Percentiles rank a stretch among this genome's conserved stretches.
phyloP scores from a whole-genome alignment of 1,139 yeast species.

The Blastobotrys capitulatus region DNA sequence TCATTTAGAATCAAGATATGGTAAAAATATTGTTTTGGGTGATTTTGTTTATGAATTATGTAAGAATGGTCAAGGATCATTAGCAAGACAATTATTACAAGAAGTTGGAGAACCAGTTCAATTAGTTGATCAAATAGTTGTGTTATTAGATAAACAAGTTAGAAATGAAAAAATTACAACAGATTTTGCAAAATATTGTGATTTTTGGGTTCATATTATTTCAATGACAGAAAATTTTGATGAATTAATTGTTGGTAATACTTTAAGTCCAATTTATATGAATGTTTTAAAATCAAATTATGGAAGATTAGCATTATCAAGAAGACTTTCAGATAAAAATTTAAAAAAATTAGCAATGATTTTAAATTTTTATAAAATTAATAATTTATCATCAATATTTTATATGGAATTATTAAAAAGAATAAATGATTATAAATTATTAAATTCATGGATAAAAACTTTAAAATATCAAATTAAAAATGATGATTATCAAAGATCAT shows the following conservation, averaged over 20 bases:
- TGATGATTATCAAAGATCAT: not conserved
- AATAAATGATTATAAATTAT: not conserved
- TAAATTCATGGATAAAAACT: constrained; percentile 2
- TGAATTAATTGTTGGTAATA: not conserved
- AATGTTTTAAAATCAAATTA: not conserved
- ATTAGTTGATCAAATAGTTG: not conserved
- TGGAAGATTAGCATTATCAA: not conserved
- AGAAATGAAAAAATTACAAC: not conserved
- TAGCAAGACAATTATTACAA: constrained; percentile 14
- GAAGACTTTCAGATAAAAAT: not conserved
- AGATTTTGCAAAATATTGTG: not conserved
- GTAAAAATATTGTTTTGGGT: constrained; percentile 15
- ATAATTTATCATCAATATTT: too few relatives aligned
- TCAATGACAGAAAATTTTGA: not conserved
- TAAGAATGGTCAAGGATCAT: constrained; percentile 6
- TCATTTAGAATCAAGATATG: constrained; percentile 10
- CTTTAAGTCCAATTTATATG: not conserved
- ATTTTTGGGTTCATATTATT: not conserved
- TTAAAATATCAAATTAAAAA: not conserved
- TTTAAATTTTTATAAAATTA: not conserved
- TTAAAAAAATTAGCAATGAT: not conserved
- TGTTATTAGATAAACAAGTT: not conserved
- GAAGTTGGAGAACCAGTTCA: constrained; percentile 11
- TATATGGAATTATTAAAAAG: not conserved
- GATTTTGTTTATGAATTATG: constrained; percentile 15